Base-by-base conservation (phyloP, 805 yeast genomes). In the Pichia thaimueangensis region DNA sequence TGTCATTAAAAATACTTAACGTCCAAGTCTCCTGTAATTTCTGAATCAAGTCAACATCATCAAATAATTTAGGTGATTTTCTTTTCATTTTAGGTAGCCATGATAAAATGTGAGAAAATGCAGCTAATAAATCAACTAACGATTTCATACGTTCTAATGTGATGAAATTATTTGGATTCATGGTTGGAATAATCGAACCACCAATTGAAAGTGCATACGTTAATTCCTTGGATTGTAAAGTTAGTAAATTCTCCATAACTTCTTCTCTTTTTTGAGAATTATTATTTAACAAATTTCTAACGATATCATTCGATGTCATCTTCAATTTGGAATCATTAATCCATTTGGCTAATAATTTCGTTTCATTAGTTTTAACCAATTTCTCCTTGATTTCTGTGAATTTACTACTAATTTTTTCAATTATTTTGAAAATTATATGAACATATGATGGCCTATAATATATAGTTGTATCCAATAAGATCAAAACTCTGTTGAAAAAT, bases 31-130 rank as follows among this genome's bases (percentile, higher is more conserved):
- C 61, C 31, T 54, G 57, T 30, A 61, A 43, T 12, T 47, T 41
- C 22, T 56, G 52, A n/a, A 23, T 13, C 8, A 51, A 42, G 34
- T 43, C 52, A 7, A 52, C 41, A 7, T 45, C 30, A 12, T 31
- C 35, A 34, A 41, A 38, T 6, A 44, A 34, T 30, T 43, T 39
- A 5, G 52, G 49, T 15, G 63, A 57, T 8, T 66, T 68, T 40
- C 74, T 72, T 41, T 74, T 67, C 54, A 80, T 60, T 5, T 55
- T 55, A 0, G 85, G 82, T 34, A 85, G 65, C 84, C 88, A 80
- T 15, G 65, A 52, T 31, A 76, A 58, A 3, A 80, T 63, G 79
- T 87, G 76, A 15, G 68, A 62, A 1, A 81, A 49, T 4, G 83
- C 73, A 12, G 74, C 66, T 16, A 78, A 63, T 34, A 85, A 63